Percentiles rank a stretch among this genome's conserved stretches.
Evolutionary conservation across 768 basidiomycete genomes (phyloP).

Genomic region (Scleroderma citrinum): DNA sequence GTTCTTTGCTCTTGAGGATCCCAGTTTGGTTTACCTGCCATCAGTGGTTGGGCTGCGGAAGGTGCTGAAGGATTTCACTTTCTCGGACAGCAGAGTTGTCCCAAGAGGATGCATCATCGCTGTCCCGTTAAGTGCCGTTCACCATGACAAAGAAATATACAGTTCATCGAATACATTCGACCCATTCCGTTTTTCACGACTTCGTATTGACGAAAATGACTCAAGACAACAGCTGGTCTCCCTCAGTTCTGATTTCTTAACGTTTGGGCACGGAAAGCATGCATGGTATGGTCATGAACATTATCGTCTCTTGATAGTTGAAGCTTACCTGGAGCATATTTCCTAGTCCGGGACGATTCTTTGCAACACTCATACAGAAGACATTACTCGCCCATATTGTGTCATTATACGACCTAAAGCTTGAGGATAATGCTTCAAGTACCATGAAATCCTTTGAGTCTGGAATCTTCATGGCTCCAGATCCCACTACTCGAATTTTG

Average conservation of each 20-base stretch:
- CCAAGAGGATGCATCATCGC: constrained; percentile 18
- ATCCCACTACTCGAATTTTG: not conserved
- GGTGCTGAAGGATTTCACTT: constrained; percentile 23
- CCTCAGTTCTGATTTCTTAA: constrained; percentile 28
- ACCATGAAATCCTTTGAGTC: not conserved
- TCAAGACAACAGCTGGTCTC: constrained; percentile 25
- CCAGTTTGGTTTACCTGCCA: not conserved
- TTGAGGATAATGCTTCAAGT: constrained; percentile 41
- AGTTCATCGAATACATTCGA: not conserved
- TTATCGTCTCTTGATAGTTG: not conserved
- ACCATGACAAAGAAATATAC: not conserved
- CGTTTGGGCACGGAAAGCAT: constrained; percentile 32
- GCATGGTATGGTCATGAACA: constrained; percentile 16
- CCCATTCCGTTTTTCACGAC: not conserved
- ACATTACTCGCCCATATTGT: constrained; percentile 32
- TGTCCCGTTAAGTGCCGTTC: not conserved
- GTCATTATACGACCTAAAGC: constrained; percentile 35
- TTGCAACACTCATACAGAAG: constrained; percentile 35
- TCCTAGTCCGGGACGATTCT: constrained; percentile 35
- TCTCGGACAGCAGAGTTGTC: constrained; percentile 32
- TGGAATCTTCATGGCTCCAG: not conserved
- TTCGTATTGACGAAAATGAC: not conserved
- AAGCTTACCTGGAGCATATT: not conserved
- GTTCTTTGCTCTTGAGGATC: not conserved
- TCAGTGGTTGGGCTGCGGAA: constrained; percentile 27